Base-by-base conservation (phyloP, 805 yeast species). In the Cyberlindnera bimundalis region DNA sequence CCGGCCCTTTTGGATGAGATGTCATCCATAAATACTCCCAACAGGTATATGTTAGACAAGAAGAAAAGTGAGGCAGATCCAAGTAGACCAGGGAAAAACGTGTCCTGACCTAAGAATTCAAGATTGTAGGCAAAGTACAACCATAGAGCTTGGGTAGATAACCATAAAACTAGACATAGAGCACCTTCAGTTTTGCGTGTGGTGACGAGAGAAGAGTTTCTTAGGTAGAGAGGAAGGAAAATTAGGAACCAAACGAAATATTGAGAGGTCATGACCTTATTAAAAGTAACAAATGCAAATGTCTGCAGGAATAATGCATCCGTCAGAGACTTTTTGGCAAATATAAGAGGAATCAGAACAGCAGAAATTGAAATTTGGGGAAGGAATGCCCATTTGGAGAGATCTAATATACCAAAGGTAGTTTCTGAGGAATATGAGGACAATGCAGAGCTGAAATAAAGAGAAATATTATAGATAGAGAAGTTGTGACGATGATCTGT, bases 401-500 rank as follows among this genome's bases (percentile, higher is more conserved):
- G 63, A 42, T 62, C 63, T 2, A 57, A 16, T 9, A 20, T 23
- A 17, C 13, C 17, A 19, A 16, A 9, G 14, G 24, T 6, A 9
- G 18, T 2, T 13, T 18, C 5, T 15, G 9, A 29, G 25, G 20
- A 29, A 20, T 6, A 12, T 4, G 35, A 32, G 14, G 39, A 6
- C 50, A 48, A 33, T 2, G 73, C 62, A 4, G 89, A 80, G 33
- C 73, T 73, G 56, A 74, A 76, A 59, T 84, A 84, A 29, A 93
- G 66, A 17, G 81, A 66, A 11, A 87, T 66, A 59, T 90, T 85
- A 74, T 90, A 93, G 2, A 90, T 68, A 5, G 96, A 86, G 58
- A 93, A 93, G 62, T 93, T 93, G 64, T 93, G 99, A 35, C 99
- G 76, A 61, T 93, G 99, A 60, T 93, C 99, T 4, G 87, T 62